Conservation (phyloP, 371 early-diverging fungal genomes). For the Haplosporangium sp. region DNA sequence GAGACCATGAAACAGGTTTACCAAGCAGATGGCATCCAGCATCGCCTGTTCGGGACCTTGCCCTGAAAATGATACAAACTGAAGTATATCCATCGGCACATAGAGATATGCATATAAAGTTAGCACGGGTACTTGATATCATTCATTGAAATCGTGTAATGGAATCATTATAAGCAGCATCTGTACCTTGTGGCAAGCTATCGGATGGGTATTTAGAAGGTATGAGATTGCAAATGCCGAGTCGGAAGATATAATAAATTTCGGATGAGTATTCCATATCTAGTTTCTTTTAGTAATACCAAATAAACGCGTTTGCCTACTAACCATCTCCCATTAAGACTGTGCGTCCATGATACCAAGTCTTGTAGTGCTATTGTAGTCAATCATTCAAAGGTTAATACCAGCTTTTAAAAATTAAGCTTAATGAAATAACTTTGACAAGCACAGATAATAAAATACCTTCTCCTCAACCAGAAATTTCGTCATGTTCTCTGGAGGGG, state of each 20-base stretch:
- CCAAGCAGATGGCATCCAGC: constrained; percentile 34
- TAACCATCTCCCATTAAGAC: constrained; percentile 42
- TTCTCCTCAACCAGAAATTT: constrained; percentile 49
- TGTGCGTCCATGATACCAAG: constrained; percentile 41
- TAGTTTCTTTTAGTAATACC: background rate
- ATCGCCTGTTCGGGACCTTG: constrained; percentile 49
- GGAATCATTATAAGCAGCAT: background rate
- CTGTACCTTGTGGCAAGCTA: constrained; percentile 46
- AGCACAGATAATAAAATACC: background rate
- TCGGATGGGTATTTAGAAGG: too few relatives aligned
- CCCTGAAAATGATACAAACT: constrained; percentile 35
- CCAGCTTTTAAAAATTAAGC: background rate
- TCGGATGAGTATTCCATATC: background rate
- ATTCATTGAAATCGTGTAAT: background rate
- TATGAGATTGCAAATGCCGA: background rate
- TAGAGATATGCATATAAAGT: background rate
- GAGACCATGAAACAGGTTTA: constrained; percentile 32
- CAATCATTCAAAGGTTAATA: background rate
- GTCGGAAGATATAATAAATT: background rate
- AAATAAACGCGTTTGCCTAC: background rate
- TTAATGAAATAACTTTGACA: background rate
- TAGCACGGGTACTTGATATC: background rate
- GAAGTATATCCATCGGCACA: background rate
- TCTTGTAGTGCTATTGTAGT: constrained; percentile 34
- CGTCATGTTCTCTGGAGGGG: constrained; percentile 20